Percentiles rank a stretch among this genome's conserved stretches.
These are phyloP conservation scores for Spinellus fusiger DNA, from an alignment of 192 early-diverging fungal genomes.

Conservation along the genomic window DNA sequence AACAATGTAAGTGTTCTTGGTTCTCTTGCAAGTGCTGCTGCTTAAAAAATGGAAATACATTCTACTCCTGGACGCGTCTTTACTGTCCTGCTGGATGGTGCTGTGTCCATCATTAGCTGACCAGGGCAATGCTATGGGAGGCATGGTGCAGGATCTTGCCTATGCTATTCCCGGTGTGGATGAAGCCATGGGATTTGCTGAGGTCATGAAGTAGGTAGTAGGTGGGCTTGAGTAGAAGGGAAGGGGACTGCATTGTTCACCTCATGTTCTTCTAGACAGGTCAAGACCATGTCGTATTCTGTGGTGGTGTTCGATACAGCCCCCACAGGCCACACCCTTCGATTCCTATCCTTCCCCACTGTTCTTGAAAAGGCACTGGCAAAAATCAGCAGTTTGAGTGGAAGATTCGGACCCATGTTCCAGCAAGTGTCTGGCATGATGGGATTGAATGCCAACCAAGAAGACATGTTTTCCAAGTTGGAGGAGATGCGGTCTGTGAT, in stretches of 20 bases:
- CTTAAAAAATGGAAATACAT: not conserved
- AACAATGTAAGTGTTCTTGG: slow-evolving; percentile 65
- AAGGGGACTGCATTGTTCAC: not conserved
- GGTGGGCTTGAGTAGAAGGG: not conserved
- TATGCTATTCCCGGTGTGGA: slow-evolving; percentile 99
- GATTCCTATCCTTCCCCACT: slow-evolving; percentile 96
- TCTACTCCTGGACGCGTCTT: too few relatives aligned
- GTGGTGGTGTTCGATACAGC: slow-evolving; percentile 99
- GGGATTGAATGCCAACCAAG: slow-evolving; percentile 78
- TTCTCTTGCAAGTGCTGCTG: too few relatives aligned
- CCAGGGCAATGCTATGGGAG: slow-evolving; percentile 72
- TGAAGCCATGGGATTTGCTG: slow-evolving; percentile 99
- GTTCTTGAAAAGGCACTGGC: slow-evolving; percentile 97
- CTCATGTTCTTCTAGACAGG: slow-evolving; percentile 50
- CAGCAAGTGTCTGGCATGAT: slow-evolving; percentile 91
- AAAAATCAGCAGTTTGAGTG: slow-evolving; percentile 89
- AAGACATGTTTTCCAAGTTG: slow-evolving; percentile 94
- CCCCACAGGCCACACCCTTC: slow-evolving; percentile 97
- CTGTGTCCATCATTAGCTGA: slow-evolving; percentile 39
- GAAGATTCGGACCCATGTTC: slow-evolving; percentile 95
- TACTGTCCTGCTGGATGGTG: too few relatives aligned
- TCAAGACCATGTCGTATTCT: slow-evolving; percentile 99
- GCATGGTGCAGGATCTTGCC: slow-evolving; percentile 94
- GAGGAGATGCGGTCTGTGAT: slow-evolving; percentile 95
- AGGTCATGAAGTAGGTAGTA: slow-evolving; percentile 91